Conservation (phyloP, 495 filamentous ascomycete species). For the Podospora anserina region DNA sequence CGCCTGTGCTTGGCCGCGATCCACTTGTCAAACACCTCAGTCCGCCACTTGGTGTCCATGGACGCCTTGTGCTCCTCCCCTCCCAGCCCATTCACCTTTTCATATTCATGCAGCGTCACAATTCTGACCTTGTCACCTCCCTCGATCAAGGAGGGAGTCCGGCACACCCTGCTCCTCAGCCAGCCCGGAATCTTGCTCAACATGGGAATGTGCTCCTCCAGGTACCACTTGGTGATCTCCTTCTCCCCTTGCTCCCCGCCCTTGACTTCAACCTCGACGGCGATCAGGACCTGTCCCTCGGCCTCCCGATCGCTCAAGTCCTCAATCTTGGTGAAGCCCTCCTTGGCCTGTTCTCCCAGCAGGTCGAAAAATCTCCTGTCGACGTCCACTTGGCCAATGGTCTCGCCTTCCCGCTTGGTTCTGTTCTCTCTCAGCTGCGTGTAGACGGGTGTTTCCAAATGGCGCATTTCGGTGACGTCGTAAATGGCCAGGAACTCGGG, state of each 20-base stretch:
- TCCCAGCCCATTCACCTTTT: slow-evolving; percentile 58
- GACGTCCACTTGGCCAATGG: slow-evolving; percentile 72
- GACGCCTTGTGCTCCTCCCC: slow-evolving; percentile 62
- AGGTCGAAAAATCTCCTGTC: slow-evolving; percentile 66
- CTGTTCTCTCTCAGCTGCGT: slow-evolving; percentile 64
- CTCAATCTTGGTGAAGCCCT: slow-evolving; percentile 57
- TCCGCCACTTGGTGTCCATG: slow-evolving; percentile 55
- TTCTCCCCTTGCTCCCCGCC: slow-evolving; percentile 50
- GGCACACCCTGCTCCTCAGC: slow-evolving; percentile 64
- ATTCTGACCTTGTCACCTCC: slow-evolving; percentile 47
- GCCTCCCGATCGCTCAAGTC: slow-evolving; percentile 56
- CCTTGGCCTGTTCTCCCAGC: slow-evolving; percentile 49
- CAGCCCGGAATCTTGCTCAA: slow-evolving; percentile 71
- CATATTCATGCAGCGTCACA: slow-evolving; percentile 70
- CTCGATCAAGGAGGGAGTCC: slow-evolving; percentile 48
- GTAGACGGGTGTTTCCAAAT: slow-evolving; percentile 64
- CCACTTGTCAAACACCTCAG: slow-evolving; percentile 53
- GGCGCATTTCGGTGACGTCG: slow-evolving; percentile 71
- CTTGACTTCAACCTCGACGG: slow-evolving; percentile 57
- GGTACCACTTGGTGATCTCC: slow-evolving; percentile 63
- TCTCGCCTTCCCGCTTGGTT: slow-evolving; percentile 67
- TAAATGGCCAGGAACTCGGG: slow-evolving; percentile 76
- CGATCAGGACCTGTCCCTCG: slow-evolving; percentile 58
- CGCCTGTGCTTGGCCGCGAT: slow-evolving; percentile 55
- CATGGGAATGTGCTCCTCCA: slow-evolving; percentile 68